Evolutionary conservation across 805 yeast genomes (phyloP).

Genomic region (Kazachstania africana): DNA sequence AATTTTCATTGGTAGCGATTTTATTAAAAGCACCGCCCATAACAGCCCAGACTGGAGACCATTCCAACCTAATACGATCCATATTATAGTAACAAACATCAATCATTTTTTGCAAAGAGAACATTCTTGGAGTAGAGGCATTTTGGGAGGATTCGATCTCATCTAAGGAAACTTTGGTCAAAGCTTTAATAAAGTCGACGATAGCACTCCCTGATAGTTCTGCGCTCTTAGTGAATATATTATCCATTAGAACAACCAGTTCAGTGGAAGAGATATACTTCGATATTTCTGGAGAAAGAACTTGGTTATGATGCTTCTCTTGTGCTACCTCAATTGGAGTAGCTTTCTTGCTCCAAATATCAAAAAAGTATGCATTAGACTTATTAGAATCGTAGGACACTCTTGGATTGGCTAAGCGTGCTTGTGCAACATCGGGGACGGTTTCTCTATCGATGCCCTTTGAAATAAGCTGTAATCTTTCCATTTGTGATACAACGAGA

Average conservation of each 20-base stretch:
- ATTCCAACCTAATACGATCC: constrained; percentile 90
- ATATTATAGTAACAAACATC: constrained; percentile 97
- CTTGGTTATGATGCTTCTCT: constrained; percentile 61
- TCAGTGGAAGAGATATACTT: constrained; percentile 51
- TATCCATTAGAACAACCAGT: constrained; percentile 71
- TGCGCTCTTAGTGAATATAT: constrained; percentile 73
- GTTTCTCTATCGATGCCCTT: constrained; percentile 76
- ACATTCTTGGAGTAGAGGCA: constrained; percentile 76
- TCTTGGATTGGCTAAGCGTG: constrained; percentile 48
- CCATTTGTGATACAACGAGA: constrained; percentile 78
- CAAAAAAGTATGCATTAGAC: constrained; percentile 37
- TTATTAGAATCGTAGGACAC: constrained; percentile 42
- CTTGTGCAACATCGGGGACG: constrained; percentile 76
- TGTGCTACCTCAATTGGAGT: constrained; percentile 58
- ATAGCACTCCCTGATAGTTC: constrained; percentile 74
- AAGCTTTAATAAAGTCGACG: constrained; percentile 73
- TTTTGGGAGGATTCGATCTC: constrained; percentile 84
- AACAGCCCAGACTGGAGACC: constrained; percentile 91
- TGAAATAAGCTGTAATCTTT: constrained; percentile 76
- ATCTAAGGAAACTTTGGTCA: constrained; percentile 76
- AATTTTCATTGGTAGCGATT: constrained; percentile 72
- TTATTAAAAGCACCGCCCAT: constrained; percentile 83
- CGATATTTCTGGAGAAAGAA: constrained; percentile 46
- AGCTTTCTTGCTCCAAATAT: constrained; percentile 42
- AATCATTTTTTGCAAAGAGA: constrained; percentile 87